Evolutionary conservation across 805 yeast species (phyloP), one percentile per base, ranked within the genome.

Genomic region (Yamadazyma endophytica): DNA sequence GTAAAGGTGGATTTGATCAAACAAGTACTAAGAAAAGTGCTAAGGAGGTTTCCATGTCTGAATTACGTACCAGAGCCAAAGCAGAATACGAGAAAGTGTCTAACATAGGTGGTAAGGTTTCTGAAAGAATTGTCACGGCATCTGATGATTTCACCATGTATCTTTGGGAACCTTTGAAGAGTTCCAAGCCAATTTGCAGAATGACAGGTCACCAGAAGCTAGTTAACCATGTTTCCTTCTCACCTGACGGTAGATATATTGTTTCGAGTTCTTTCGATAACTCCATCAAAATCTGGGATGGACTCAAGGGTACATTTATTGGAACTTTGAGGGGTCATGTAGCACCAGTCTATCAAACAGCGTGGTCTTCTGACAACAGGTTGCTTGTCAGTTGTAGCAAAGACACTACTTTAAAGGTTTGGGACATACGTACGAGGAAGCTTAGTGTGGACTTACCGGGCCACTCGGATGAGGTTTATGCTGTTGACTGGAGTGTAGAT

Each of bases 71-170:
- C 4, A 66, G 64, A 33, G 95, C 96, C 3, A 56, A 64, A 37
- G 67, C 64, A 33, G 67, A 76, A 33, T 83, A 75, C 54, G 79
- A 77, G 35, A 76, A 77, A 46, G 78, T 76, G 22, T 80, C 85
- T 12, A 68, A 68, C 32, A 47, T 70, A n/a, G 69, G 70, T 12
- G 86, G 86, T 5, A 52, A 56, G 13, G 44, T 63, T 12, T 60
- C 65, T 18, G 98, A 90, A 56, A 67, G 95, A 43, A 73, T 92
- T 56, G 96, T 88, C 3, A 87, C 97, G 11, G 97, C 97, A 9
- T 77, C 89, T 54, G 98, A 92, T 54, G 98, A 92, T 61, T 90
- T 90, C 61, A 92, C 98, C 16, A 92, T 92, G 97, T 92, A 82
- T 46, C 60, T 92, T 39, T 92, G 98, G 98, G 94, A 89, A 48